Evolutionary conservation across 768 basidiomycete species (phyloP), one percentile per base, ranked within the genome.

Genomic region (Mycena capillaripes): DNA sequence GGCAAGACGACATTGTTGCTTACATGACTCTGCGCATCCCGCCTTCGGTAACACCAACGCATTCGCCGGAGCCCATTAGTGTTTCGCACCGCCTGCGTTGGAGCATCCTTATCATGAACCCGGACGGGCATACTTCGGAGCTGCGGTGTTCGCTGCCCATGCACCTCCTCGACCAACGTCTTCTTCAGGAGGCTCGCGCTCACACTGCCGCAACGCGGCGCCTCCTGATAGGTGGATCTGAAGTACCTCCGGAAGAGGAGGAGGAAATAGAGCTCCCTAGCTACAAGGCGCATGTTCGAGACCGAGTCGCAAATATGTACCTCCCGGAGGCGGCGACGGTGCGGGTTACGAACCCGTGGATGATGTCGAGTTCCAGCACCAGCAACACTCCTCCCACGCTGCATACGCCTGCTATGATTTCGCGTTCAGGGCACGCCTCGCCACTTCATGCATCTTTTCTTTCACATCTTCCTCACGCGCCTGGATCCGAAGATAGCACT

Each of bases 141-240:
- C 86, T 99, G n/a, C 91, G 97, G 19, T 98, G 97, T 81, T 96
- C 96, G 1, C 87, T 98, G 7, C 97, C 97, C 0, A 82, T 99
- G 38, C 90, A 95, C 78, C 87, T 99, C 57, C 91, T 98, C 27
- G 92, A 97, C 74, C 79, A 88, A 69, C 85, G 89, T 16, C 83
- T 97, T 1, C 85, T 94, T 19, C 86, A 91, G 17, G 97, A 98
- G 79, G 93, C 95, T 1, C 87, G 92, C 40, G 85, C 88, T 2
- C 87, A 91, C 29, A 93, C 95, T 5, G 86, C 91, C n/a, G 86
- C 86, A 6, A 95, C 96, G 0, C 90, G 97, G 23, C 90, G 93
- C 11, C 84, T 96, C 9, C 86, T 97, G 30, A 79, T 91, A 2
- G 86, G 82, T 1, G 82, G 81, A 2, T 63, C 84, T 9, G 86